Base-by-base conservation (phyloP, 768 basidiomycete genomes). In the Tulasnella calospora region DNA sequence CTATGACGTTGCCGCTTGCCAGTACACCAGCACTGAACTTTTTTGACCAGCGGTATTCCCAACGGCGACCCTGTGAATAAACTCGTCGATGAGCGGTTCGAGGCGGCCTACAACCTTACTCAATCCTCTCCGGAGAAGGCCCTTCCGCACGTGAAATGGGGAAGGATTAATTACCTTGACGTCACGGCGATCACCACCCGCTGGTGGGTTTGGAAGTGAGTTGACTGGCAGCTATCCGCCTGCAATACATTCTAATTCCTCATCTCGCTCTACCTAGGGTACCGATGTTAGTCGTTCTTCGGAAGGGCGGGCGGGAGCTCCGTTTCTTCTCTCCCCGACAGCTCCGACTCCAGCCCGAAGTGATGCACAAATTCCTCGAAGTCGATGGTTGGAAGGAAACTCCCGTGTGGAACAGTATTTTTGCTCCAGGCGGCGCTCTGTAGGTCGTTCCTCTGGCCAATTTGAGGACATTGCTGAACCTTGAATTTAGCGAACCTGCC, bases 101-200 rank as follows among this genome's bases (percentile, higher is more conserved):
- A 95, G 82, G 86, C 88, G 15, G 88, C 94, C 3, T 94, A 87
- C 83, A 92, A 94, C 83, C 84, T 88, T 80, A 88, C 91, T 7
- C 47, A 30, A 23, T 23, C 30, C 3, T 75, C 88, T 44, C 82
- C 88, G 19, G 88, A 87, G 30, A 88, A 87, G 13, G 93, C 92
- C 82, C 84, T 94, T 23, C 90, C 90, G 3, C 83, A 93, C 82
- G 88, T 96, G 78, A 90, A 89, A 78, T 96, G 92, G 89, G 95
- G 90, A 73, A 90, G 95, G 79, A 90, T 97, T 78, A 94, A 96
- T 85, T 97, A 95, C 84, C 85, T 95, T 80, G 91, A 92, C 80
- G 94, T 96, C 80, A 95, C 93, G 23, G 85, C 87, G 75, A 84
- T 95, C 78, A 96, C 94, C 78, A 94, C 94, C 2, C 92, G 92